Percentiles rank a stretch among this genome's conserved stretches.
Conservation (phyloP, 371 early-diverging fungal species). For the Mucor irregularis region DNA sequence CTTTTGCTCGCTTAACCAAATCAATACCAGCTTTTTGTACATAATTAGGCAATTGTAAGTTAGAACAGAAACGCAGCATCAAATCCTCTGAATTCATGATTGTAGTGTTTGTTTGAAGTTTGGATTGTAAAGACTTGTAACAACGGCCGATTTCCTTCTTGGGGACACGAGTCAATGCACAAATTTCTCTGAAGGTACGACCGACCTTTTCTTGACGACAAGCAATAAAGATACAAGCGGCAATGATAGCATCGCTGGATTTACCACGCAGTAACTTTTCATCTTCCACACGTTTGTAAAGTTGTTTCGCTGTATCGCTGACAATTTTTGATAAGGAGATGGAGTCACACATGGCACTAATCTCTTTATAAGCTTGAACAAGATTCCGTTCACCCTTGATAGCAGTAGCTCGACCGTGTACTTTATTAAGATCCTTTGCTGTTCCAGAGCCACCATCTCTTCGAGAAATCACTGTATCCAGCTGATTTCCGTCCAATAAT, state of each 20-base stretch:
- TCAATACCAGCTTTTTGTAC: constrained; percentile 74
- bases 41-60: constrained; percentile 71
- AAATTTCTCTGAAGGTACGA: constrained; percentile 98
- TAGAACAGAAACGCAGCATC: constrained; percentile 88
- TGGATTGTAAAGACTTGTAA: constrained; percentile 75
- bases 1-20: constrained; percentile 75
- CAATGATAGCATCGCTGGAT: constrained; percentile 89
- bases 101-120: constrained; percentile 65
- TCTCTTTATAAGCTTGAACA: constrained; percentile 91
- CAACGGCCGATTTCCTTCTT: constrained; percentile 91
- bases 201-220: constrained; percentile 92
- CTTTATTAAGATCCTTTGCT: constrained; percentile 73
- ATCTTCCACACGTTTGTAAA: constrained; percentile 89
- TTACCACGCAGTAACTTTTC: constrained; percentile 92
- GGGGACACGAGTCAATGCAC: constrained; percentile 90
- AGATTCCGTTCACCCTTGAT: constrained; percentile 80
- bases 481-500: constrained; percentile 81
- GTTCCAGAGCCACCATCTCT: constrained; percentile 82
- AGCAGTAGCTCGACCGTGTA: constrained; percentile 73
- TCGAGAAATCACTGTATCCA: constrained; percentile 90
- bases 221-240: constrained; percentile 97
- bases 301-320: constrained; percentile 93
- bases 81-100: constrained; percentile 78
- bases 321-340: constrained; percentile 86
- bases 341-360: constrained; percentile 90